phyloP scores from a whole-genome alignment of 2,329 filamentous ascomycete species.

The Phaeomoniella chlamydospora region DNA sequence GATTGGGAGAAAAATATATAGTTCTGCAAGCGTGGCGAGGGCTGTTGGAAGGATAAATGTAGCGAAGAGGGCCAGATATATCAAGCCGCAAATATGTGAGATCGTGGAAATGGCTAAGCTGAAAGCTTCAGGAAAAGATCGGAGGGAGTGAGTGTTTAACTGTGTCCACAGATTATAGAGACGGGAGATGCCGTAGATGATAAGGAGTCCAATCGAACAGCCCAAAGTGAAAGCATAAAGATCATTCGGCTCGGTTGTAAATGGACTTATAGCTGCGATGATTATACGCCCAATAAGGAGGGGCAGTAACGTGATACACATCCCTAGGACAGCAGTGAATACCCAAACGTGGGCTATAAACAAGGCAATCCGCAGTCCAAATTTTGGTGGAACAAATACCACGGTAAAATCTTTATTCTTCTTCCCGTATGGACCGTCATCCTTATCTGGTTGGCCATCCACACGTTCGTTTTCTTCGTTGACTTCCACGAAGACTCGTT shows the following conservation, averaged over 20 bases:
- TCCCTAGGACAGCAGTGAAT: slow-evolving; percentile 77
- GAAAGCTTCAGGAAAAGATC: not conserved
- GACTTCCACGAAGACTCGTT: slow-evolving; percentile 65
- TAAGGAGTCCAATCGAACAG: not conserved
- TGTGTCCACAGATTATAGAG: not conserved
- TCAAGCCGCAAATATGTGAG: slow-evolving; percentile 34
- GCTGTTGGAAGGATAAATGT: slow-evolving; percentile 68
- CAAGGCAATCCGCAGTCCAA: slow-evolving; percentile 61
- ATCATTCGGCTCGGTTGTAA: slow-evolving; percentile 68
- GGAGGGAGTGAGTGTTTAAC: not conserved
- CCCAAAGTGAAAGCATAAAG: slow-evolving; percentile 93
- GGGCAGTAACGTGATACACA: slow-evolving; percentile 73
- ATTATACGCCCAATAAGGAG: slow-evolving; percentile 71
- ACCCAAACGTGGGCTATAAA: slow-evolving; percentile 89
- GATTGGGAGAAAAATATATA: slow-evolving; percentile 77
- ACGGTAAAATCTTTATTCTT: slow-evolving; percentile 49
- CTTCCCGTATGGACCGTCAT: slow-evolving; percentile 45
- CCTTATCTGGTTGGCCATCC: slow-evolving; percentile 41
- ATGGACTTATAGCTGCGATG: slow-evolving; percentile 58
- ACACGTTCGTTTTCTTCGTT: slow-evolving; percentile 50
- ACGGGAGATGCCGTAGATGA: not conserved
- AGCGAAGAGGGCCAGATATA: slow-evolving; percentile 64
- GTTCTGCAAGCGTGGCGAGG: slow-evolving; percentile 65
- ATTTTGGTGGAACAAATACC: slow-evolving; percentile 74
- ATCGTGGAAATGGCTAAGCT: slow-evolving; percentile 1